Evolutionary conservation across 306 rosid genomes (phyloP).

Genomic region (Sophora flavescens): DNA sequence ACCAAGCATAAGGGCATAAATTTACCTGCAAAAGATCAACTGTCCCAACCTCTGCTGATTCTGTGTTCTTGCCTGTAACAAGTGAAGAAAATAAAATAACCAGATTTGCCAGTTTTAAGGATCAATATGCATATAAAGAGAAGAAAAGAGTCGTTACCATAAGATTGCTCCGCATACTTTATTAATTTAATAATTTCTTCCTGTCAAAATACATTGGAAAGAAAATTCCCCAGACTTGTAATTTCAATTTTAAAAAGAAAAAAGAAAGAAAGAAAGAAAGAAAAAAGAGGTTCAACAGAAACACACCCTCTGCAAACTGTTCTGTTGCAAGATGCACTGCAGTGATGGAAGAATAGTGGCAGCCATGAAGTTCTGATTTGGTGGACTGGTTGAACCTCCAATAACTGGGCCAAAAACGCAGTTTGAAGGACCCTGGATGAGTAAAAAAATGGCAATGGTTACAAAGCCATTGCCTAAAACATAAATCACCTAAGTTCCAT

Average conservation of each 20-base stretch:
- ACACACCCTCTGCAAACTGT: conserved; percentile 81
- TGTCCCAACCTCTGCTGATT: conserved; percentile 62
- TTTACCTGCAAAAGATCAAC: conserved; percentile 77
- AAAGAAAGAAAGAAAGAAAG: not conserved
- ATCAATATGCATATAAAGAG: conserved; percentile 10
- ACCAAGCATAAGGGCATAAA: conserved; percentile 29
- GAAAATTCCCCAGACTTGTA: conserved; percentile 29
- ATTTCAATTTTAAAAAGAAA: conserved; percentile 1
- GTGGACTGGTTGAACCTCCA: conserved; percentile 68
- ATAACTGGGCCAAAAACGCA: conserved; percentile 55
- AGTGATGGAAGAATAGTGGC: conserved; percentile 71
- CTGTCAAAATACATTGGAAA: conserved; percentile 57
- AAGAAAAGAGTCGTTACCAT: conserved; percentile 64
- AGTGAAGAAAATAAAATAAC: conserved; percentile 48
- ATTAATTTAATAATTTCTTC: conserved; percentile 87
- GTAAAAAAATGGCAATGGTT: conserved; percentile 59
- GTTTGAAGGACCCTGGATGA: conserved; percentile 76
- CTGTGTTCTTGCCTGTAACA: conserved; percentile 72
- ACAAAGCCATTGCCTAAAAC: conserved; percentile 65
- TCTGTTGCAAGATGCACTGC: conserved; percentile 84
- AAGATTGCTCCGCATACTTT: conserved; percentile 78
- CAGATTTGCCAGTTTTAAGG: conserved; percentile 9
- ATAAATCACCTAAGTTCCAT: conserved; percentile 61
- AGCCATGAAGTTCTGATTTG: conserved; percentile 54
- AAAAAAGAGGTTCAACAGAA: conserved; percentile 8